A percentile compares a stretch with the other conserved stretches of the same genome.
Conservation (phyloP, 345 rosid genomes). For the Populus euphratica region DNA sequence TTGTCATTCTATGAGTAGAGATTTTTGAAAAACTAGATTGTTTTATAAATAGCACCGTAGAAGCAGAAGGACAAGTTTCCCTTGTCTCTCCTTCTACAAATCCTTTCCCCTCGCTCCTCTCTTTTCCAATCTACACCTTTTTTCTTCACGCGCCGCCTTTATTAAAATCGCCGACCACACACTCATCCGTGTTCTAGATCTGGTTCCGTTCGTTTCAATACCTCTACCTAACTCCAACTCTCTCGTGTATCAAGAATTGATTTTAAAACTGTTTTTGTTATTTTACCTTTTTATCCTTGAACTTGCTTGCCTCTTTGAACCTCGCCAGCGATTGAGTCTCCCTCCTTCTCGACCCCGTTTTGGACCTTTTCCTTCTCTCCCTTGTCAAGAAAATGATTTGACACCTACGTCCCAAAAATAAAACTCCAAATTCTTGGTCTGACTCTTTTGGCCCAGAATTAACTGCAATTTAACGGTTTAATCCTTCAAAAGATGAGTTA, state of each 20-base stretch:
- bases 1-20: no score
- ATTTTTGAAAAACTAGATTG: no score
- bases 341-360: background rate
- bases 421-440: background rate
- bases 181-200: no score
- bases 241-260: background rate
- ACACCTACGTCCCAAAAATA: slow-evolving; percentile 10
- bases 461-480: slow-evolving; percentile 7
- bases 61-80: no score
- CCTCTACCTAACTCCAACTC: background rate
- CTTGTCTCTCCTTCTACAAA: no score
- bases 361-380: slow-evolving; percentile 12
- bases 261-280: background rate
- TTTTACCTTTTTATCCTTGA: slow-evolving; percentile 9
- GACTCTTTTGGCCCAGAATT: slow-evolving; percentile 28
- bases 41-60: no score
- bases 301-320: background rate
- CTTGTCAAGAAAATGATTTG: slow-evolving; percentile 7
- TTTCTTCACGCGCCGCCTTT: no score
- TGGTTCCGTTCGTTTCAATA: background rate
- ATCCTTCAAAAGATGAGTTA: slow-evolving; percentile 37
- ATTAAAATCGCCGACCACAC: no score
- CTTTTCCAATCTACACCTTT: no score
- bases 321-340: background rate
- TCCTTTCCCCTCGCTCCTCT: no score